Evolutionary conservation across 2,329 filamentous ascomycete genomes (phyloP), one percentile per base, ranked within the genome.

Genomic region (Ceratocystis albifundus): DNA sequence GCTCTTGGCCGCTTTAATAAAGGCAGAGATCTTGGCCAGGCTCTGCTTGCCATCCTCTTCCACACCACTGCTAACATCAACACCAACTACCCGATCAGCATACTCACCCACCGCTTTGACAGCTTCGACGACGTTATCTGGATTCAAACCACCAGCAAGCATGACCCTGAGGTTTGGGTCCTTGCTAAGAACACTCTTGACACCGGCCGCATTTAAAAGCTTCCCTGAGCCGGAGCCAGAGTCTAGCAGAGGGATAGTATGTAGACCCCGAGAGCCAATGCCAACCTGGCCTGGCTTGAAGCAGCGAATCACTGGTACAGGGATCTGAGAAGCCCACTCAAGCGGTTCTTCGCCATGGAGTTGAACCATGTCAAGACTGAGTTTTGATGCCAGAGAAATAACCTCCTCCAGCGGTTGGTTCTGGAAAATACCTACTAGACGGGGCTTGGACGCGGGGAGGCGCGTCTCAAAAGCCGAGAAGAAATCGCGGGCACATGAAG

Each of bases 41-140:
- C 87, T 88, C 76, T 99, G 94, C 73, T 84, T 79, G 1, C 91
- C 93, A 71, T 88, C 83, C 45, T 85, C 86, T 76, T 97, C 94
- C 1, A 99, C 91, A 0, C 95, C 95, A 72, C 90, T 96, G 75
- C 91, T 96, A 22, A 96, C 90, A 78, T 99, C 94, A 2, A 99
- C 88, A 1, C 88, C 92, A 44, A 91, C 78, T 12, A 96, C 83
- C 68, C 86, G 84, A 8, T 79, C 79, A 30, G 79, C 79, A 62
- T 67, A 70, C 5, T 82, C 78, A 0, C 85, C 87, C 17, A 93
- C 77, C 15, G 82, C 80, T 25, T 79, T 77, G 20, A 99, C 77
- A 6, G 84, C 81, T 4, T 84, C 79, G 0, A 78, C 78, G 4
- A 99, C 88, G 72, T 96, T 99, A 2, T 87, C 84, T 0, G 90